Evolutionary conservation across 2,329 filamentous ascomycete species (phyloP).

Genomic region (Clonostachys sp.): DNA sequence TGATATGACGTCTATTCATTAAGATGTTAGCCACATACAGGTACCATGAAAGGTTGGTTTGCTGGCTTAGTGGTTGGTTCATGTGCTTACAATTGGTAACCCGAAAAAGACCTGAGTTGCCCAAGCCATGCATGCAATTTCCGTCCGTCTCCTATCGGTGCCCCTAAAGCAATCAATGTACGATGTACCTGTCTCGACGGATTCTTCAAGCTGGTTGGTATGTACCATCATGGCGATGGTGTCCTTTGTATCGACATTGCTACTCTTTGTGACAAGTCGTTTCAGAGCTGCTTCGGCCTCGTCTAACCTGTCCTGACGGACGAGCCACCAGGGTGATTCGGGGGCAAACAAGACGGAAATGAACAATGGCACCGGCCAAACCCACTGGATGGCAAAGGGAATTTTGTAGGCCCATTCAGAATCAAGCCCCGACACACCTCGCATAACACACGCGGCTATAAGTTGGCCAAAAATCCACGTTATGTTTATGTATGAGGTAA

Average conservation of each 20-base stretch:
- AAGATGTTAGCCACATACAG: no score
- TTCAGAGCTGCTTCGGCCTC: slow-evolving; percentile 28
- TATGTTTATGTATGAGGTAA: slow-evolving; percentile 31
- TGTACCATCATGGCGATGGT: no score
- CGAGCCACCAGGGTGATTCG: slow-evolving; percentile 37
- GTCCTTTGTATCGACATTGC: no score
- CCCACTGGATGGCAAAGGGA: slow-evolving; percentile 37
- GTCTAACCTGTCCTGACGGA: slow-evolving; percentile 26
- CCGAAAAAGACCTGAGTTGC: slow-evolving; percentile 34
- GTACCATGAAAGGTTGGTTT: no score
- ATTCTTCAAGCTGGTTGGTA: slow-evolving; percentile 25
- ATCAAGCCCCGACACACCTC: slow-evolving; percentile 21
- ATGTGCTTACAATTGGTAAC: neutral
- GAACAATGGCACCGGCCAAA: slow-evolving; percentile 31
- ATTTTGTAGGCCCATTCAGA: slow-evolving; percentile 34
- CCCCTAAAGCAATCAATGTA: slow-evolving; percentile 45
- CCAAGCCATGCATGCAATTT: slow-evolving; percentile 38
- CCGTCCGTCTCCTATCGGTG: slow-evolving; percentile 36
- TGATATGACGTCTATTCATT: no score
- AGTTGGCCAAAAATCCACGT: slow-evolving; percentile 28
- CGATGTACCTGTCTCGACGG: slow-evolving; percentile 33
- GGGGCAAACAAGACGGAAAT: slow-evolving; percentile 28
- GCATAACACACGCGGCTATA: slow-evolving; percentile 28
- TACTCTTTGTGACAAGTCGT: slow-evolving; percentile 29
- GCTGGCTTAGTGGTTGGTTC: no score